phyloP scores from a whole-genome alignment of 768 basidiomycete species.

The Termitomyces sp. region DNA sequence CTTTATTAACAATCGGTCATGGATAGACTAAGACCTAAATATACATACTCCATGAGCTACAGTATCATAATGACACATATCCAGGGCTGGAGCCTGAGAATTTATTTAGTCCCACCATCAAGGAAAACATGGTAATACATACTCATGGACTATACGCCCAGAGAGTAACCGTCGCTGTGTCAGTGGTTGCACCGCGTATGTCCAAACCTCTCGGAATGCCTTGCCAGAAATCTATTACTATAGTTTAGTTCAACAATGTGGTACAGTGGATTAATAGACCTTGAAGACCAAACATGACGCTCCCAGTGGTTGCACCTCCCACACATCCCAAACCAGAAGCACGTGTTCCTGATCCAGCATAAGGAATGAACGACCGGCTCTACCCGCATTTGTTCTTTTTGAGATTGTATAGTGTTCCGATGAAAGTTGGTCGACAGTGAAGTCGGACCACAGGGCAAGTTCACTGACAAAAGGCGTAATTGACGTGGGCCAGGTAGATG shows the following conservation, averaged over 20 bases:
- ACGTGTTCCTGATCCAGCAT: conserved; percentile 27
- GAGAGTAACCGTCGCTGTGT: conserved; percentile 23
- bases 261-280: conserved; percentile 11
- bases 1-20: conserved; percentile 10
- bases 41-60: conserved; percentile 28
- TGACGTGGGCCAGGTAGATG: conserved; percentile 30
- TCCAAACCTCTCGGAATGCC: conserved; percentile 28
- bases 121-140: not conserved
- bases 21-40: not conserved
- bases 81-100: conserved; percentile 24
- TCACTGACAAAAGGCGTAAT: conserved; percentile 25
- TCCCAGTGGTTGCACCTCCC: conserved; percentile 28
- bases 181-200: conserved; percentile 24
- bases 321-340: conserved; percentile 31
- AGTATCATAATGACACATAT: conserved; percentile 33
- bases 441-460: conserved; percentile 30
- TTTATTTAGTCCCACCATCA: not conserved
- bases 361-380: conserved; percentile 20
- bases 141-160: no score
- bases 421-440: conserved; percentile 28
- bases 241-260: not conserved
- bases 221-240: conserved; percentile 31
- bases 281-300: conserved; percentile 28
- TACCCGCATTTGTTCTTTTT: conserved; percentile 25
- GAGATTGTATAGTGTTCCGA: conserved; percentile 23